These are phyloP conservation scores for Helianthus tuberosus DNA, from an alignment of 129 eudicot species.

Conservation along the genomic window DNA sequence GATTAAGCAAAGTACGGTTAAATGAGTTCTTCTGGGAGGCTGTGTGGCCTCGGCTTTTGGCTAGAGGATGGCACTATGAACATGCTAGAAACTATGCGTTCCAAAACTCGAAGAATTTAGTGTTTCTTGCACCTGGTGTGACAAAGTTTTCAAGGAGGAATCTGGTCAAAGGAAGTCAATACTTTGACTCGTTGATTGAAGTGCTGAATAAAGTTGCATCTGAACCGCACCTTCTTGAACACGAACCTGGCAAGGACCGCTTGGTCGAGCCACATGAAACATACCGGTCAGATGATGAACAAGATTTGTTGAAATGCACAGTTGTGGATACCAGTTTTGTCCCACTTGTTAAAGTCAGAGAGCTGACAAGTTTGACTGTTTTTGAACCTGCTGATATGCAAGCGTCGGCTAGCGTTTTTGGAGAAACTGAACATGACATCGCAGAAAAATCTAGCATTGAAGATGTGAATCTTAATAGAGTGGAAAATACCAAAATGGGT, in stretches of 20 bases:
- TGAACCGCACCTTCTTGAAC: slow-evolving; percentile 57
- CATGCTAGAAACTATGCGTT: slow-evolving; percentile 39
- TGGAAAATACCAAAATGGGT: too few species aligned
- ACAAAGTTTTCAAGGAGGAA: slow-evolving; percentile 57
- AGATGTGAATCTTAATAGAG: background rate
- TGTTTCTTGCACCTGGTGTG: slow-evolving; percentile 67
- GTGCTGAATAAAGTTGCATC: slow-evolving; percentile 56
- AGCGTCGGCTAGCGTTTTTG: slow-evolving; percentile 8
- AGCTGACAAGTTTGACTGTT: slow-evolving; percentile 32
- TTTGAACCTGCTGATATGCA: slow-evolving; percentile 17
- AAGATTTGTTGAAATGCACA: slow-evolving; percentile 32
- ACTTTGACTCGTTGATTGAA: slow-evolving; percentile 57
- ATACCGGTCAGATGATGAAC: slow-evolving; percentile 22
- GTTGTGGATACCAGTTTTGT: slow-evolving; percentile 46
- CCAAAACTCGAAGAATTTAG: slow-evolving; percentile 38
- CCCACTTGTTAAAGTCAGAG: slow-evolving; percentile 30
- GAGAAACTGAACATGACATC: background rate
- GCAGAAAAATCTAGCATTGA: slow-evolving; percentile 7
- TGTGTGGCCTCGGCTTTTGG: slow-evolving; percentile 76
- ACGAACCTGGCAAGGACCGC: slow-evolving; percentile 34
- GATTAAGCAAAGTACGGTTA: slow-evolving; percentile 53
- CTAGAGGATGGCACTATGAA: slow-evolving; percentile 71
- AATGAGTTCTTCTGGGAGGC: slow-evolving; percentile 71
- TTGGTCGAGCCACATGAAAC: slow-evolving; percentile 10
- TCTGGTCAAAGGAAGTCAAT: slow-evolving; percentile 49